Base-by-base conservation (phyloP, 257 asterid genomes). In the Salvia rosmarinus region DNA sequence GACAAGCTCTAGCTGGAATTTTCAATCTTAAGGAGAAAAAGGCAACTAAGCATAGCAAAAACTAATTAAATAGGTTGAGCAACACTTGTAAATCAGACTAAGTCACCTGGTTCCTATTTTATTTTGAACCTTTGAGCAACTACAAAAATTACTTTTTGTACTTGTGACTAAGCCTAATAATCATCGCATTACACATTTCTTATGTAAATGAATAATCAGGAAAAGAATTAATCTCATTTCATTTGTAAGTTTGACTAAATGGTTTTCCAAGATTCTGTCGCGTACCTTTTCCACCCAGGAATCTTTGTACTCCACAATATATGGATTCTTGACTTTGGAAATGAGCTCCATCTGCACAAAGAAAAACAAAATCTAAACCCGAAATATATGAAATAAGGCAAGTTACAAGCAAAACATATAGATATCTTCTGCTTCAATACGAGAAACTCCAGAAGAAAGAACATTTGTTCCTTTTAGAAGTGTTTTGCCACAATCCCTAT, bases 281-380 rank as follows among this genome's bases (percentile, higher is more conserved):
- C 87, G 6, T 75, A 95, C 99, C 97, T 89, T 91, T 81, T 95
- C 99, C 81, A 95, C 99, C 99, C 99, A 95, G 50, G 99, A 95
- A 81, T 95, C 98, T 87, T 88, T 95, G 86, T 95, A 91, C 73
- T 95, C 98, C 71, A 95, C 99, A 54, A 95, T 89, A 74, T 82
- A 95, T 49, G 92, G 97, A 76, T 84, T 87, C 64, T 77, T 81
- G 37, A 81, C 98, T 80, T 82, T 88, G 49, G 99, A 84, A 21
- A 95, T 94, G 67, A 95, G 98, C 79, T 95, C 99, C 99, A 95
- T 95, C 99, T 95, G 88, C 75, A 85, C 85, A 95, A 86, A 87
- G 91, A 95, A 78, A 68, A 20, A 39, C 14, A 64, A 60, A 20
- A 56, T 63, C 19, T 47, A 67, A 55, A 13, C 54, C 57, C 54